A percentile compares a stretch with the other conserved stretches of the same genome.
Conservation (phyloP, 352 stramenopile genomes). For the Phytophthora lateralis region DNA sequence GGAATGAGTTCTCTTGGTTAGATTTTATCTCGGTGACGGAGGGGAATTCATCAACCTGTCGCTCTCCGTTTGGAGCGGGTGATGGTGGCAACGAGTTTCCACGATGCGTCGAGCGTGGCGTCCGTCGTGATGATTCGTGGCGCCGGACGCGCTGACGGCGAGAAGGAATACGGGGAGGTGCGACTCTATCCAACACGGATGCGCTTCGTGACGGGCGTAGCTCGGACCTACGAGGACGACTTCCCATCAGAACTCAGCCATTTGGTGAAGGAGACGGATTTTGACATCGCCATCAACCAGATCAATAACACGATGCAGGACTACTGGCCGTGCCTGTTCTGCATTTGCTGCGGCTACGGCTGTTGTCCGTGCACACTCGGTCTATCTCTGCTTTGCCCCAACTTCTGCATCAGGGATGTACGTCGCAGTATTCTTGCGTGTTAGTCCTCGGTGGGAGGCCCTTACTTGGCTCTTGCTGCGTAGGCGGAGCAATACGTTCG, state of each 20-base stretch:
- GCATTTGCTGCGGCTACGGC: constrained; percentile 68
- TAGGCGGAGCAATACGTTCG: constrained; percentile 77
- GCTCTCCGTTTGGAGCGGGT: constrained; percentile 3
- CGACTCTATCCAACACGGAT: constrained; percentile 59
- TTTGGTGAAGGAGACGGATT: constrained; percentile 67
- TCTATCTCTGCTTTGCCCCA: constrained; percentile 67
- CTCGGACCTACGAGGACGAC: constrained; percentile 71
- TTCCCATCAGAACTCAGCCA: constrained; percentile 63
- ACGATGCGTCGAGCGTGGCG: constrained; percentile 28
- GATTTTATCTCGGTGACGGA: constrained; percentile 8
- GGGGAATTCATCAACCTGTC: not conserved
- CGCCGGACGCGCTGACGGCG: constrained; percentile 7
- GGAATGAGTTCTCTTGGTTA: constrained; percentile 4
- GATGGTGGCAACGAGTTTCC: constrained; percentile 41
- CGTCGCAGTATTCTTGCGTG: constrained; percentile 12
- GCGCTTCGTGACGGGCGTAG: constrained; percentile 76
- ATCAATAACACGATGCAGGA: constrained; percentile 87
- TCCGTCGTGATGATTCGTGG: constrained; percentile 26
- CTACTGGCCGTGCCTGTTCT: constrained; percentile 84
- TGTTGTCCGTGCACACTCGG: constrained; percentile 74
- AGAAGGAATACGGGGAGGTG: constrained; percentile 46
- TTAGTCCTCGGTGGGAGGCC: not conserved
- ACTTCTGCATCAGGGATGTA: constrained; percentile 80
- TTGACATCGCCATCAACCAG: constrained; percentile 78
- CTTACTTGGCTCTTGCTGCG: constrained; percentile 1